A percentile compares a stretch with the other conserved stretches of the same genome.
These are phyloP conservation scores for Penicillium odoratum DNA, from an alignment of 495 filamentous ascomycete species.

Conservation along the genomic window DNA sequence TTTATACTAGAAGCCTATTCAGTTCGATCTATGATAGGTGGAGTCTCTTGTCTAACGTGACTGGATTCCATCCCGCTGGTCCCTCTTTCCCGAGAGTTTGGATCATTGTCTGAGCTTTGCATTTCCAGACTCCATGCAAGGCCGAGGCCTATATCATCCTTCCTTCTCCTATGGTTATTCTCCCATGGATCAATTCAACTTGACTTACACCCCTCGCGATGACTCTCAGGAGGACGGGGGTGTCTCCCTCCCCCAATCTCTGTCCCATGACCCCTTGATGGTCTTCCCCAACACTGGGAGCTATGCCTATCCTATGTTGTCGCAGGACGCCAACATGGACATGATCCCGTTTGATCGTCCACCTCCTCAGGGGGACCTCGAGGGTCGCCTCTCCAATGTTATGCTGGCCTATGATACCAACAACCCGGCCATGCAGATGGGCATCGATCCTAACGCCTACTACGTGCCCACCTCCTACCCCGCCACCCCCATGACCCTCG, in stretches of 20 bases:
- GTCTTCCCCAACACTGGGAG: slow-evolving; percentile 16
- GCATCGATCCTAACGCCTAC: slow-evolving; percentile 26
- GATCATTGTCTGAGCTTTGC: slow-evolving; percentile 26
- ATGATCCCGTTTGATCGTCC: slow-evolving; percentile 20
- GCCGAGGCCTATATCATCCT: slow-evolving; percentile 16
- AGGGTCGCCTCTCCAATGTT: slow-evolving; percentile 27
- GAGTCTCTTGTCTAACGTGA: slow-evolving; percentile 16
- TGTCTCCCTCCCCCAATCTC: slow-evolving; percentile 9
- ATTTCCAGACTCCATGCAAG: slow-evolving; percentile 26
- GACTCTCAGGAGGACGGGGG: slow-evolving; percentile 11
- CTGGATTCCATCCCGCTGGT: slow-evolving; percentile 22
- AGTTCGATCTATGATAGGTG: slow-evolving; percentile 6
- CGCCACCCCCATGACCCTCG: slow-evolving; percentile 22
- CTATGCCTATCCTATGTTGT: slow-evolving; percentile 26
- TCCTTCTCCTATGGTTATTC: neutral
- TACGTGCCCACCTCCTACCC: slow-evolving; percentile 28
- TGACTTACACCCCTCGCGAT: slow-evolving; percentile 13
- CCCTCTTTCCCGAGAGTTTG: slow-evolving; percentile 26
- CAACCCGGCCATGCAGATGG: slow-evolving; percentile 25
- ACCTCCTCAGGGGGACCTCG: slow-evolving; percentile 16
- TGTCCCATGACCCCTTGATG: slow-evolving; percentile 21
- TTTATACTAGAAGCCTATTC: neutral
- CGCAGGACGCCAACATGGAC: slow-evolving; percentile 22
- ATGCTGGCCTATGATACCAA: slow-evolving; percentile 35
- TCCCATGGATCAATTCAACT: slow-evolving; percentile 17